A percentile compares a stretch with the other conserved stretches of the same genome.
Conservation (phyloP, 495 filamentous ascomycete species). For the Neurospora sp. region DNA sequence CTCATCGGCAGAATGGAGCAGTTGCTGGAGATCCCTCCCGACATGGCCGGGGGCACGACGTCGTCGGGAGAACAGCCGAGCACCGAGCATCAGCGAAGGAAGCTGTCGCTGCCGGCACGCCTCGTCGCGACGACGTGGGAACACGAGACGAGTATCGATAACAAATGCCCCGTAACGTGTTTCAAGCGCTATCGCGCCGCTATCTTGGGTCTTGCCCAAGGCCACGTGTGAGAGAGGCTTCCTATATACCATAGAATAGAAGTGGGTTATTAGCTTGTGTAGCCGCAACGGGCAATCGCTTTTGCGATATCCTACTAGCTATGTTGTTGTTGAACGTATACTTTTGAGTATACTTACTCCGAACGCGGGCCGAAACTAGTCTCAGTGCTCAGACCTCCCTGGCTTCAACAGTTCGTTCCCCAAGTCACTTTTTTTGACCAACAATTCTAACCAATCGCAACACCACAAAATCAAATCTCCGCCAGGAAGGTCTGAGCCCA, state of each 20-base stretch:
- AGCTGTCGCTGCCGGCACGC: slow-evolving; percentile 1
- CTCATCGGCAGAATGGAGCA: not conserved
- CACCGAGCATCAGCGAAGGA: not conserved
- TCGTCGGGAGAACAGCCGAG: slow-evolving; percentile 1
- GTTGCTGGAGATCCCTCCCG: slow-evolving; percentile 1
- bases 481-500: no score
- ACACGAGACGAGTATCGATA: slow-evolving; percentile 1
- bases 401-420: no score
- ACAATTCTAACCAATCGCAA: no score
- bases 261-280: no score
- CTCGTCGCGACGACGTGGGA: not conserved
- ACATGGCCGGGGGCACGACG: slow-evolving; percentile 1
- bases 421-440: no score
- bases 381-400: no score
- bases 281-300: no score
- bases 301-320: no score
- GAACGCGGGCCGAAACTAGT: no score
- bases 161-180: slow-evolving; percentile 1
- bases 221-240: slow-evolving; percentile 1
- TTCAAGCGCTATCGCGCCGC: slow-evolving; percentile 1
- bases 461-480: no score
- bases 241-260: not conserved
- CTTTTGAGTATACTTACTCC: no score
- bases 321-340: no score
- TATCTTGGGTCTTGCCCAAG: slow-evolving; percentile 1